Evolutionary conservation across 345 rosid species (phyloP).

Genomic region (Microthlaspi erraticum): DNA sequence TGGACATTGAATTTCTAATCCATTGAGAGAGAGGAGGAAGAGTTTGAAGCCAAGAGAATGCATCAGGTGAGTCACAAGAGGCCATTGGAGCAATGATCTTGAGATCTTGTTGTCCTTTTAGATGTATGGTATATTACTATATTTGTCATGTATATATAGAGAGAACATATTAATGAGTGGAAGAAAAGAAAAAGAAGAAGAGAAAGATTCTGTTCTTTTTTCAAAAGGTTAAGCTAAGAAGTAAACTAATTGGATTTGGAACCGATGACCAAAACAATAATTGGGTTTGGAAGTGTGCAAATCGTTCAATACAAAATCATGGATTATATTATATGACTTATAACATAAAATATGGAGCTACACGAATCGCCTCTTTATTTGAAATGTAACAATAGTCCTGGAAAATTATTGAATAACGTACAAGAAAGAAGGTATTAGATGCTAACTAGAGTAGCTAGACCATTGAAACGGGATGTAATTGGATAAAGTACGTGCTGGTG

Average conservation of each 20-base stretch:
- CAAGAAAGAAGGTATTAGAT: constrained; percentile 24
- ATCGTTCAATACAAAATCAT: constrained; percentile 24
- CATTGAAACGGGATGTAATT: not conserved
- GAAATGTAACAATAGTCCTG: not conserved
- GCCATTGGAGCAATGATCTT: constrained; percentile 52
- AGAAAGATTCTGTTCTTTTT: constrained; percentile 35
- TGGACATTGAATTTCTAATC: constrained; percentile 56
- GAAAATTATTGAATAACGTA: constrained; percentile 25
- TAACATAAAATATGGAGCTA: constrained; percentile 1
- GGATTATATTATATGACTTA: not conserved
- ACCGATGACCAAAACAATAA: constrained; percentile 9
- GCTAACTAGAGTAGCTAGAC: constrained; percentile 26
- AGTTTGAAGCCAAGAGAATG: constrained; percentile 63
- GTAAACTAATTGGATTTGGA: not conserved
- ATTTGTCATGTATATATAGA: constrained; percentile 26
- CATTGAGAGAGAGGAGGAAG: constrained; percentile 68
- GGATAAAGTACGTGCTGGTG: not conserved
- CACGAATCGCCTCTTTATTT: not conserved
- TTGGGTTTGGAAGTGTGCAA: constrained; percentile 15
- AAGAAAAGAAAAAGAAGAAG: constrained; percentile 6
- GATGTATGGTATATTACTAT: constrained; percentile 5
- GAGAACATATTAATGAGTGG: constrained; percentile 8
- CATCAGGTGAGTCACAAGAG: constrained; percentile 59
- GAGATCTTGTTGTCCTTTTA: constrained; percentile 10
- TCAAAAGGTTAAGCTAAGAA: constrained; percentile 13